Evolutionary conservation across 805 yeast species (phyloP).

Genomic region (Vanderwaltozyma tropicalis): DNA sequence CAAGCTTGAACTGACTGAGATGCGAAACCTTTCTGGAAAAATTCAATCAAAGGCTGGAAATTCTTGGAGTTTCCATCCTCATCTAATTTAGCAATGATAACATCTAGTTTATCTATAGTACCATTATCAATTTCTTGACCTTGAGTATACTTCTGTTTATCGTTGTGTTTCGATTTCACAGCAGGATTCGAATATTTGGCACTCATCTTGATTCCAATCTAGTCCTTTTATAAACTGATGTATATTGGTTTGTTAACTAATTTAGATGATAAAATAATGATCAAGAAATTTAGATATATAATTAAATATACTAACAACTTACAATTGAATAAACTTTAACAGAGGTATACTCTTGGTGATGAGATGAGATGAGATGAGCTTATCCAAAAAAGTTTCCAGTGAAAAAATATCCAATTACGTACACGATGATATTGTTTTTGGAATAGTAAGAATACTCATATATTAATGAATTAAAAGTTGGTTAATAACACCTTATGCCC

Average conservation of each 20-base stretch:
- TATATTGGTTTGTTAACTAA: too few relatives aligned
- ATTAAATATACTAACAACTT: too few relatives aligned
- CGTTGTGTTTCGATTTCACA: background rate
- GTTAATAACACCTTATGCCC: too few relatives aligned
- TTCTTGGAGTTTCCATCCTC: slow-evolving; percentile 13
- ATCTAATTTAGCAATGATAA: slow-evolving; percentile 13
- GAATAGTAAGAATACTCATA: background rate
- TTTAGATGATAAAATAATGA: too few relatives aligned
- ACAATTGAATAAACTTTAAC: background rate
- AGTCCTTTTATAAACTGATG: too few relatives aligned
- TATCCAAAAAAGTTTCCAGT: background rate
- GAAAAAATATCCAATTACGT: background rate
- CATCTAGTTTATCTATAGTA: slow-evolving; percentile 18
- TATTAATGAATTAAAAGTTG: too few relatives aligned
- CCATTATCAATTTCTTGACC: slow-evolving; percentile 21
- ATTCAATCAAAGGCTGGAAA: slow-evolving; percentile 21
- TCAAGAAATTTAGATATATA: too few relatives aligned
- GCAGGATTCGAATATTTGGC: background rate
- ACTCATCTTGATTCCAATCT: background rate
- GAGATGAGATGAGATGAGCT: slow-evolving; percentile 14
- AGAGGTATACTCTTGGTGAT: background rate
- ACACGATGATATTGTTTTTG: background rate
- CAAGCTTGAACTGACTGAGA: slow-evolving; percentile 35
- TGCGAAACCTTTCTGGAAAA: slow-evolving; percentile 29
- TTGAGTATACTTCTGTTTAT: slow-evolving; percentile 9